Evolutionary conservation across 2,329 filamentous ascomycete genomes (phyloP).

Genomic region (Epichloe elymi): DNA sequence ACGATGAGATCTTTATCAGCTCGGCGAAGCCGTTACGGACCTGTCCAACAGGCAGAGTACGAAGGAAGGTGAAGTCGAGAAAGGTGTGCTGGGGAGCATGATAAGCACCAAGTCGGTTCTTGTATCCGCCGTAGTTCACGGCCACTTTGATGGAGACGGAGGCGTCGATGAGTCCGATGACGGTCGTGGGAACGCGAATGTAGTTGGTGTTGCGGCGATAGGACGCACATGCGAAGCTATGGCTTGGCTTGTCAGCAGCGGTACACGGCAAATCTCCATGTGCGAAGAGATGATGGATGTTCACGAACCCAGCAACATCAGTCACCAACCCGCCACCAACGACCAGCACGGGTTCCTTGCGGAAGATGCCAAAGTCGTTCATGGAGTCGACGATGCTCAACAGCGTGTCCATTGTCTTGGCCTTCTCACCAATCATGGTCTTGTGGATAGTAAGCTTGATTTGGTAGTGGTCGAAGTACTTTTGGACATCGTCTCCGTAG

Average conservation of each 20-base stretch:
- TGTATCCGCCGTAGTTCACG: constrained; percentile 64
- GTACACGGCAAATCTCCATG: too few species aligned
- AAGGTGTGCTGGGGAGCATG: constrained; percentile 61
- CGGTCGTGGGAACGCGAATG: constrained; percentile 60
- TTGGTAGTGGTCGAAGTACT: constrained; percentile 52
- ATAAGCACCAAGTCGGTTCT: constrained; percentile 61
- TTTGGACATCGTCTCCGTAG: constrained; percentile 52
- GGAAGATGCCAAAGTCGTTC: constrained; percentile 58
- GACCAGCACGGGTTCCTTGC: constrained; percentile 55
- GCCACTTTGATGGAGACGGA: constrained; percentile 69
- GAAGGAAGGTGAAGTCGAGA: constrained; percentile 61
- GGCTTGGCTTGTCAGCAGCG: not conserved
- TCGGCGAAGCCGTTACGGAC: constrained; percentile 64
- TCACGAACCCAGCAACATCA: constrained; percentile 51
- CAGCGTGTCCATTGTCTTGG: constrained; percentile 59
- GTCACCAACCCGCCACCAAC: constrained; percentile 59
- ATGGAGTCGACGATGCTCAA: constrained; percentile 59
- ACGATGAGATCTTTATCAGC: constrained; percentile 63
- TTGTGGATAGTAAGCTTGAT: constrained; percentile 53
- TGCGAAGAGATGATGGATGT: too few species aligned
- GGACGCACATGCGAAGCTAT: constrained; percentile 54
- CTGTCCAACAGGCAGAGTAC: constrained; percentile 51
- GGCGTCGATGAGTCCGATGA: constrained; percentile 63
- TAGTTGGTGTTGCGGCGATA: constrained; percentile 63
- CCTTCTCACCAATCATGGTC: constrained; percentile 64